phyloP scores from a whole-genome alignment of 1,284 basidiomycete species.

The Kwoniella shivajii region DNA sequence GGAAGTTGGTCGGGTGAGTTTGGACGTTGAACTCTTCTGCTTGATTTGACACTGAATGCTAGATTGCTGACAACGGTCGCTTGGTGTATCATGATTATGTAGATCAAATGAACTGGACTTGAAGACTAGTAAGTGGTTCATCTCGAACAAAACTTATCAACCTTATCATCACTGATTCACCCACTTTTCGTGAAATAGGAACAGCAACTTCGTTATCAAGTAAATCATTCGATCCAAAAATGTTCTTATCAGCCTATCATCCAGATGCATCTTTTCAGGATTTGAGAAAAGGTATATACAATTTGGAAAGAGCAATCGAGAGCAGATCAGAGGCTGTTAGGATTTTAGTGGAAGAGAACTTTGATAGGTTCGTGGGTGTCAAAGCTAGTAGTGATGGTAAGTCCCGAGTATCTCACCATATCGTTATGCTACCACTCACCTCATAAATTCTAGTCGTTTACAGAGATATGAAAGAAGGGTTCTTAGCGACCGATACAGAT shows the following conservation, averaged over 20 bases:
- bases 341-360: constrained; percentile 95
- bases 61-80: no score
- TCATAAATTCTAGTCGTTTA: constrained; percentile 68
- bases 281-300: constrained; percentile 71
- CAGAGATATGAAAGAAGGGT: constrained; percentile 88
- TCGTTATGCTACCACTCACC: background rate
- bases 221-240: constrained; percentile 94
- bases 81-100: background rate
- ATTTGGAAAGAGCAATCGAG: constrained; percentile 76
- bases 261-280: constrained; percentile 96
- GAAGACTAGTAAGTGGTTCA: constrained; percentile 41
- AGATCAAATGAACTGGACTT: constrained; percentile 44
- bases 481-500: constrained; percentile 74
- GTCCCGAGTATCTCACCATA: constrained; percentile 30
- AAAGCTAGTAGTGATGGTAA: constrained; percentile 93
- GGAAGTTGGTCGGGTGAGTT: constrained; percentile 44
- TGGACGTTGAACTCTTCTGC: background rate
- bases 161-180: background rate
- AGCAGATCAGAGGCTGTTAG: constrained; percentile 88
- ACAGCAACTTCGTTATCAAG: constrained; percentile 79
- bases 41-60: no score
- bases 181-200: constrained; percentile 57
- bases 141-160: background rate
- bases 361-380: constrained; percentile 96
- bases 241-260: constrained; percentile 87